These are phyloP conservation scores for Ascochyta pisi DNA, from an alignment of 2,329 filamentous ascomycete genomes.

Conservation along the genomic window DNA sequence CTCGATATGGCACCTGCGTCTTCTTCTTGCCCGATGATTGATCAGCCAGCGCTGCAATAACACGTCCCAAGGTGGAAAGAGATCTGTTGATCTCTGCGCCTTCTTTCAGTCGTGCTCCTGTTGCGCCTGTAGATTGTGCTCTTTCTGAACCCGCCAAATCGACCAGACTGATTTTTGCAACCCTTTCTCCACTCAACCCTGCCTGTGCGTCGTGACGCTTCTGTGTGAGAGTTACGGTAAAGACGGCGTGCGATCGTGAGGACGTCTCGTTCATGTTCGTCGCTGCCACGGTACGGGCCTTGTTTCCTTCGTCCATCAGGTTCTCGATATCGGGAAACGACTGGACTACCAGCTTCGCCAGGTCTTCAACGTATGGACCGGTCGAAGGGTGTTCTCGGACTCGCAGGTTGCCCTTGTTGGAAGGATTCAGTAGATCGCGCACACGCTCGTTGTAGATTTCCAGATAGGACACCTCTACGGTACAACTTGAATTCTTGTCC, in stretches of 20 bases:
- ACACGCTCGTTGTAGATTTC: slow-evolving; percentile 99
- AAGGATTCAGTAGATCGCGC: slow-evolving; percentile 90
- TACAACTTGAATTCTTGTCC: slow-evolving; percentile 82
- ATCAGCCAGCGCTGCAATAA: slow-evolving; percentile 94
- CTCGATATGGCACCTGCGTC: slow-evolving; percentile 90
- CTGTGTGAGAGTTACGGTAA: slow-evolving; percentile 93
- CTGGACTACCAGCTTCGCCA: slow-evolving; percentile 91
- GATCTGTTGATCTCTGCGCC: slow-evolving; percentile 98
- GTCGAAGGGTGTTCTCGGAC: slow-evolving; percentile 98
- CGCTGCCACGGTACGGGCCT: slow-evolving; percentile 94
- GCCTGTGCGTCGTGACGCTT: slow-evolving; percentile 91
- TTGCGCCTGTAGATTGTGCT: slow-evolving; percentile 96
- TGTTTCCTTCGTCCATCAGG: slow-evolving; percentile 99
- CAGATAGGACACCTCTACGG: slow-evolving; percentile 96
- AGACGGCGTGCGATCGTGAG: slow-evolving; percentile 96
- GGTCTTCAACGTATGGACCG: slow-evolving; percentile 96
- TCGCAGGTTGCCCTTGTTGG: slow-evolving; percentile 94
- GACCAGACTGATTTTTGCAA: slow-evolving; percentile 96
- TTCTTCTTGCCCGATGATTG: slow-evolving; percentile 83
- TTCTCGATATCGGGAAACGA: slow-evolving; percentile 96
- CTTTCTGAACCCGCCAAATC: slow-evolving; percentile 97
- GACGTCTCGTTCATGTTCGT: slow-evolving; percentile 99
- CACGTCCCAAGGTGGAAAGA: slow-evolving; percentile 92
- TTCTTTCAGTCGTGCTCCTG: slow-evolving; percentile 92
- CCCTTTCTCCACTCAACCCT: slow-evolving; percentile 96